A percentile compares a stretch with the other conserved stretches of the same genome.
Conservation (phyloP, 257 asterid species). For the Fraxinus anomala region DNA sequence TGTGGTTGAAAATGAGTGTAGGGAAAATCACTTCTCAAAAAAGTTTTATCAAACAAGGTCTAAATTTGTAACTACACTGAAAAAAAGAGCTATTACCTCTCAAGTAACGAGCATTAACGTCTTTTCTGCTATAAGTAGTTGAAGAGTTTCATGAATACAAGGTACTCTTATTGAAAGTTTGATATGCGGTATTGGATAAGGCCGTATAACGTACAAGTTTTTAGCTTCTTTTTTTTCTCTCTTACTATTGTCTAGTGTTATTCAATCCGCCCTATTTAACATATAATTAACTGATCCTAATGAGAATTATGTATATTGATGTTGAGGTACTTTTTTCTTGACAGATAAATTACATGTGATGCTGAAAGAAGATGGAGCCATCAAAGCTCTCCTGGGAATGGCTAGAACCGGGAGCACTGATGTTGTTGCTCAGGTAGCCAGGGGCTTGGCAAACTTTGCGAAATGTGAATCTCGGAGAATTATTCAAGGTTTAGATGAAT, state of each 20-base stretch:
- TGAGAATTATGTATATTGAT: slow-evolving; percentile 14
- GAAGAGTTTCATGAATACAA: not conserved
- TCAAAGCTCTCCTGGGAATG: slow-evolving; percentile 71
- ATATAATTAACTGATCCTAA: not conserved
- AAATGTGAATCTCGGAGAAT: slow-evolving; percentile 87
- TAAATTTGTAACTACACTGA: too few species aligned
- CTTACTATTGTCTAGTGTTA: not conserved
- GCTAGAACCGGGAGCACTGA: slow-evolving; percentile 62
- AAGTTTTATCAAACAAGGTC: too few species aligned
- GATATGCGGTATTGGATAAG: not conserved
- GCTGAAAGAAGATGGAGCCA: slow-evolving; percentile 79
- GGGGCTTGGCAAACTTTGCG: slow-evolving; percentile 89
- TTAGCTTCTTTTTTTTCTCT: not conserved
- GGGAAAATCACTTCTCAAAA: too few species aligned
- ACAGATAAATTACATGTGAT: slow-evolving; percentile 66
- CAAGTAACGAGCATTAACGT: not conserved
- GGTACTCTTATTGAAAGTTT: not conserved
- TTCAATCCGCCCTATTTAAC: not conserved
- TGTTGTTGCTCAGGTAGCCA: slow-evolving; percentile 79
- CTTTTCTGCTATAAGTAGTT: not conserved
- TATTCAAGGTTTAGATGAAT: slow-evolving; percentile 60
- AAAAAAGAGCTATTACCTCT: not conserved
- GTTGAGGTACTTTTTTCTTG: slow-evolving; percentile 15
- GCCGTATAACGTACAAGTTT: not conserved
- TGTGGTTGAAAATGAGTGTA: too few species aligned